Percentiles rank a stretch among this genome's conserved stretches.
phyloP scores from a whole-genome alignment of 1,284 basidiomycete genomes.

The Puccinia hordei region DNA sequence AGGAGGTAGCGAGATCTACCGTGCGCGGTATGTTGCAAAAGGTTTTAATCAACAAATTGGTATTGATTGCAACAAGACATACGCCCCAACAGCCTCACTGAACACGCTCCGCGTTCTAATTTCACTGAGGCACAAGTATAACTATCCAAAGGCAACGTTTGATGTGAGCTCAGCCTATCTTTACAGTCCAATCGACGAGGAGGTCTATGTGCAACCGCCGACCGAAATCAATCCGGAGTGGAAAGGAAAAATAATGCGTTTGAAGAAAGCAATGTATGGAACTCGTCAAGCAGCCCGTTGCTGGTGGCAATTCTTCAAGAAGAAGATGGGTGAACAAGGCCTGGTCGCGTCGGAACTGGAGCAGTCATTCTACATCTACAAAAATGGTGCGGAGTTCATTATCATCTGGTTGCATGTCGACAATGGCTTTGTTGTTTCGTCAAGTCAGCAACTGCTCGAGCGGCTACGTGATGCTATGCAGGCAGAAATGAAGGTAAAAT shows the following conservation, averaged over 20 bases:
- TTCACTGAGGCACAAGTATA: background rate
- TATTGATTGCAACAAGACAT: constrained; percentile 12
- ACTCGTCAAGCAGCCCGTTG: constrained; percentile 20
- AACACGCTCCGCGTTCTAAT: background rate
- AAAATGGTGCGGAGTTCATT: background rate
- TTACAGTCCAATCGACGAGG: background rate
- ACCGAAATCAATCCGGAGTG: too few species aligned
- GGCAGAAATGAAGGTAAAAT: too few species aligned
- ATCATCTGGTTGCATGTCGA: constrained; percentile 32
- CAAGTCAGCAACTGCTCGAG: too few species aligned
- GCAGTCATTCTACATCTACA: too few species aligned
- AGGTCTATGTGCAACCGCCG: too few species aligned
- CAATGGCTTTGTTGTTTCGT: too few species aligned
- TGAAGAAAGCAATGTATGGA: too few species aligned
- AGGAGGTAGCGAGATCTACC: background rate
- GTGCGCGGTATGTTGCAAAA: constrained; percentile 1
- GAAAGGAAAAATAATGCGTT: too few species aligned
- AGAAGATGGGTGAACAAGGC: background rate
- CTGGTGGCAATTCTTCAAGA: constrained; percentile 21
- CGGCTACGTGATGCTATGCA: too few species aligned
- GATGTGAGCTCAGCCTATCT: constrained; percentile 3
- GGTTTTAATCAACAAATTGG: constrained; percentile 20
- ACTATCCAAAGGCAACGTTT: background rate
- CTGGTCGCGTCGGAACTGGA: background rate
- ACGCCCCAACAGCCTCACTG: constrained; percentile 18